phyloP scores from a whole-genome alignment of 2,329 filamentous ascomycete species.

The Simplicillium aogashimaense region DNA sequence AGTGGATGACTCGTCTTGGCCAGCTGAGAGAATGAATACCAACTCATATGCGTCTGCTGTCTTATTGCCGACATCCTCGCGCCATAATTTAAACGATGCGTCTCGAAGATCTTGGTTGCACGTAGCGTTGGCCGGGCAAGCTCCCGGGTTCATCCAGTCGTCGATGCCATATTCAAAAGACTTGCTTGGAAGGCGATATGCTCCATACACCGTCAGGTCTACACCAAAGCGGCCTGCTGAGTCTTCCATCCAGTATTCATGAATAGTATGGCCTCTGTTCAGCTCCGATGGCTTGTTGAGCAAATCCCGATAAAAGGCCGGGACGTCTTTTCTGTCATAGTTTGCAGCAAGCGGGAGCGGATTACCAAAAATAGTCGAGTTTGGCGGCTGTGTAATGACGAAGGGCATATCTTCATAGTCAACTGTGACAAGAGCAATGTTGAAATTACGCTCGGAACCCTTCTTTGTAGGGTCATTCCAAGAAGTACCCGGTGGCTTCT shows the following conservation, averaged over 20 bases:
- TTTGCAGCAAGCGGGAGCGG: slow-evolving; percentile 31
- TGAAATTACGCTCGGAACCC: slow-evolving; percentile 41
- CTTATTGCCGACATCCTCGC: slow-evolving; percentile 38
- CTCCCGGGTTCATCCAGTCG: slow-evolving; percentile 35
- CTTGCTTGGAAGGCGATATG: slow-evolving; percentile 35
- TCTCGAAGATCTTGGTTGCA: slow-evolving; percentile 38
- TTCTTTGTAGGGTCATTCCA: slow-evolving; percentile 34
- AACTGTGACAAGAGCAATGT: slow-evolving; percentile 42
- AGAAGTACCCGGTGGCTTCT: slow-evolving; percentile 32
- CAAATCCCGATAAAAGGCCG: slow-evolving; percentile 38
- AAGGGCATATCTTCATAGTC: slow-evolving; percentile 41
- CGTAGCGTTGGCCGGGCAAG: slow-evolving; percentile 28
- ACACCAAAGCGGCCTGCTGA: slow-evolving; percentile 41
- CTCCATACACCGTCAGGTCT: slow-evolving; percentile 40
- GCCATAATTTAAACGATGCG: slow-evolving; percentile 38
- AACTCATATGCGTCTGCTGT: slow-evolving; percentile 37
- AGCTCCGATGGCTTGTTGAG: slow-evolving; percentile 38
- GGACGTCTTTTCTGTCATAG: slow-evolving; percentile 33
- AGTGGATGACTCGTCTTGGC: slow-evolving; percentile 43
- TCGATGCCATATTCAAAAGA: slow-evolving; percentile 42
- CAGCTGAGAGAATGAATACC: slow-evolving; percentile 42
- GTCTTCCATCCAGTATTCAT: slow-evolving; percentile 50
- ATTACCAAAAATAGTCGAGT: slow-evolving; percentile 40
- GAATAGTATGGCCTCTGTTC: slow-evolving; percentile 40
- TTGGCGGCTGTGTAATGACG: slow-evolving; percentile 31